phyloP scores from a whole-genome alignment of 2,329 filamentous ascomycete genomes.

The Trichoderma pleuroti region DNA sequence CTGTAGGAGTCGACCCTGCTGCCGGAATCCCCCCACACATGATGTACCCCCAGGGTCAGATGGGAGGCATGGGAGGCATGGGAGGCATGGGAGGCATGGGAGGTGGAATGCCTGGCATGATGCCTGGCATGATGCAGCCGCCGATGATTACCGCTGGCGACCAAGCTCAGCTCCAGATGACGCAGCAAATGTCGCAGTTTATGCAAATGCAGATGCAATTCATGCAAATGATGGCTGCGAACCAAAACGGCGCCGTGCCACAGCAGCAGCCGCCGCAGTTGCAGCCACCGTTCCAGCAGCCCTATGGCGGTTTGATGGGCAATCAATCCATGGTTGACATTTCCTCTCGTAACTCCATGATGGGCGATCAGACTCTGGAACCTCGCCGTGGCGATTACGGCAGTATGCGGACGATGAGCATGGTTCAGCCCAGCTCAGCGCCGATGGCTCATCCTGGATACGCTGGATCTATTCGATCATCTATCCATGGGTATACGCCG shows the following conservation, averaged over 20 bases:
- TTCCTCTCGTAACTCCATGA: constrained; percentile 43
- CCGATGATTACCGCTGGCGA: constrained; percentile 57
- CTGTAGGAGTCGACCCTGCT: constrained; percentile 46
- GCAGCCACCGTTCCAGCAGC: constrained; percentile 27
- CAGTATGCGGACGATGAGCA: constrained; percentile 71
- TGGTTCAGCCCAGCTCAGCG: constrained; percentile 67
- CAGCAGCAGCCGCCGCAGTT: constrained; percentile 26
- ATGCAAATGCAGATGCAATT: constrained; percentile 96
- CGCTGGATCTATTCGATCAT: constrained; percentile 29
- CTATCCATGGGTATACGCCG: constrained; percentile 66
- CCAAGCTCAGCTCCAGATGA: constrained; percentile 75
- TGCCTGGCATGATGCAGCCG: constrained; percentile 41
- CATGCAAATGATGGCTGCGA: constrained; percentile 73
- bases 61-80: constrained; percentile 27
- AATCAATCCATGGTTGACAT: constrained; percentile 45
- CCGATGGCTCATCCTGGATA: constrained; percentile 50
- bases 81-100: constrained; percentile 22
- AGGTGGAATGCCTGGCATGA: constrained; percentile 28
- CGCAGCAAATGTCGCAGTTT: constrained; percentile 79
- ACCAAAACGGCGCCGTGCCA: constrained; percentile 28
- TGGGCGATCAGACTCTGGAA: constrained; percentile 47
- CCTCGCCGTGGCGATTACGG: constrained; percentile 39
- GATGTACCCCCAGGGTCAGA: constrained; percentile 35
- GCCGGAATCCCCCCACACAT: constrained; percentile 45
- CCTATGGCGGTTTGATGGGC: constrained; percentile 29